A percentile compares a stretch with the other conserved stretches of the same genome.
Conservation (phyloP, 169 alveolate genomes). For the Hepatocystis sp. region DNA sequence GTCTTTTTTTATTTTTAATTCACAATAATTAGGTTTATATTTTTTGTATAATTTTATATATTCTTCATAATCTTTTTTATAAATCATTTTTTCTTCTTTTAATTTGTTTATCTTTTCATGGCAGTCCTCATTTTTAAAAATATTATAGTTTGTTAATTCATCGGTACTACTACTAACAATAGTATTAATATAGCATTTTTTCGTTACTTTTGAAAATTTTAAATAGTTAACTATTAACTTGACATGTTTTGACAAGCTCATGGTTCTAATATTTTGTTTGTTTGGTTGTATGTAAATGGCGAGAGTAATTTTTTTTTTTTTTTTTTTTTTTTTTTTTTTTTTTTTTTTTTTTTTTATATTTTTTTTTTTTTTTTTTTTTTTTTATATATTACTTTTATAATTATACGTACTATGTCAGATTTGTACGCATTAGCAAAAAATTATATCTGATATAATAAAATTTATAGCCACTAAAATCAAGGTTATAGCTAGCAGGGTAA, state of each 20-base stretch:
- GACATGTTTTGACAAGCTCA: slow-evolving; percentile 10
- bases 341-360: slow-evolving; percentile 9
- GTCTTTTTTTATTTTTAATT: slow-evolving; percentile 21
- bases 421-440: too few species aligned
- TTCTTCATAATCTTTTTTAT: slow-evolving; percentile 43
- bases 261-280: not conserved
- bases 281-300: not conserved
- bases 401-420: too few species aligned
- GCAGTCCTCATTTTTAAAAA: slow-evolving; percentile 48
- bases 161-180: too few species aligned
- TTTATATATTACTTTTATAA: too few species aligned
- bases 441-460: too few species aligned
- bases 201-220: slow-evolving; percentile 6
- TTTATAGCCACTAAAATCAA: too few species aligned
- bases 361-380: too few species aligned
- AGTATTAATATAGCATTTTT: slow-evolving; percentile 2
- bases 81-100: slow-evolving; percentile 24
- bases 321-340: not conserved
- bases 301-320: not conserved
- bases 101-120: slow-evolving; percentile 34
- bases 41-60: slow-evolving; percentile 28
- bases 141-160: slow-evolving; percentile 11
- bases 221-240: not conserved
- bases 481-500: too few species aligned
- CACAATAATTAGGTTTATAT: slow-evolving; percentile 29